Evolutionary conservation across 495 filamentous ascomycete genomes (phyloP).

Genomic region (Penicillium samsonianum): DNA sequence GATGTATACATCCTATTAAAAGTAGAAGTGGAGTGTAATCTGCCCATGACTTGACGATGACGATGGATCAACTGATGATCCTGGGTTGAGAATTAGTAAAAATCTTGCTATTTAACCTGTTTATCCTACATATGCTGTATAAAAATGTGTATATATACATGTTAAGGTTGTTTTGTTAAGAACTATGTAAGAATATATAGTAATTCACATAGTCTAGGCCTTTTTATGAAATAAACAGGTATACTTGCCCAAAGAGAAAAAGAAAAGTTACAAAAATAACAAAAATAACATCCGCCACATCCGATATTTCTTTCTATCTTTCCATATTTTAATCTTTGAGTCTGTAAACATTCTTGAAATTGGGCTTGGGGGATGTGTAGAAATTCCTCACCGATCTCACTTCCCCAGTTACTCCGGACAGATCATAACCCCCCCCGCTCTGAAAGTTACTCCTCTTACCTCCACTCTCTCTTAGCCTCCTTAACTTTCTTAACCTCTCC

Average conservation of each 20-base stretch:
- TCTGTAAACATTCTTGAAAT: neutral
- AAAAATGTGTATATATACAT: too few relatives aligned
- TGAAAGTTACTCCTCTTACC: slow-evolving; percentile 21
- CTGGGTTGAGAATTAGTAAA: neutral
- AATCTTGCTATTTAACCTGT: neutral
- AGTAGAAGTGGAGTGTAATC: slow-evolving; percentile 14
- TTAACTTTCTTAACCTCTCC: neutral
- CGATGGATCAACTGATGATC: slow-evolving; percentile 8
- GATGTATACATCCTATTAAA: neutral
- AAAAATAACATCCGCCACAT: slow-evolving; percentile 6
- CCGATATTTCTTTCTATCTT: neutral
- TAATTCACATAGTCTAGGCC: neutral
- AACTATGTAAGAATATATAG: neutral
- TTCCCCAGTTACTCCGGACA: slow-evolving; percentile 33
- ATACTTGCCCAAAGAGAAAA: neutral
- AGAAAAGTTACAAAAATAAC: neutral
- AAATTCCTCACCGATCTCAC: slow-evolving; percentile 18
- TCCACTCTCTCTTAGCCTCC: slow-evolving; percentile 13
- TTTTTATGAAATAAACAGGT: neutral
- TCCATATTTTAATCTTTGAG: neutral
- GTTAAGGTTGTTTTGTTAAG: neutral
- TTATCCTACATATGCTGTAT: too few relatives aligned
- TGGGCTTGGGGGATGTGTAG: neutral
- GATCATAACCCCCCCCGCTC: slow-evolving; percentile 18
- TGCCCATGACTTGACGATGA: slow-evolving; percentile 16